Evolutionary conservation across 768 basidiomycete species (phyloP).

Genomic region (Lenzites betulinus): DNA sequence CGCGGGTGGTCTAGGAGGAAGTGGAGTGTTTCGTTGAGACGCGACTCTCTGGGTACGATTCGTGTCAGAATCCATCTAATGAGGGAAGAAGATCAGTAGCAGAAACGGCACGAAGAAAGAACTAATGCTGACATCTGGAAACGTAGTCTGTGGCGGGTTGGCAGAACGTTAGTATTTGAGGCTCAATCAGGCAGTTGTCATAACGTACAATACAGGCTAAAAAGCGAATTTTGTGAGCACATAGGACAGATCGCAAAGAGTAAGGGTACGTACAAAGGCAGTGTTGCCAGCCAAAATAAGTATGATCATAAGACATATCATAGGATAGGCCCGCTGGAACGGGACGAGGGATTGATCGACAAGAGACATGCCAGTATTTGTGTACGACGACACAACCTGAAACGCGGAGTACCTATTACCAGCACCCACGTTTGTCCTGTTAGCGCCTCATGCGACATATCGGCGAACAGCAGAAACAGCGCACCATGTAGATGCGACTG

Average conservation of each 20-base stretch:
- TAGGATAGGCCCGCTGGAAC: constrained; percentile 82
- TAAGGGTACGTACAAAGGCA: constrained; percentile 71
- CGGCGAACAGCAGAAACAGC: constrained; percentile 11
- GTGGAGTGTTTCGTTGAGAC: constrained; percentile 74
- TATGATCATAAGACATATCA: constrained; percentile 72
- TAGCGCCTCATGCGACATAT: too few species aligned
- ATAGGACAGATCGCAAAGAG: neutral
- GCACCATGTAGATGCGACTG: constrained; percentile 68
- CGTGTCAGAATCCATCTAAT: constrained; percentile 75
- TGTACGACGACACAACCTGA: constrained; percentile 84
- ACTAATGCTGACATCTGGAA: constrained; percentile 28
- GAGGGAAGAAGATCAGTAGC: neutral
- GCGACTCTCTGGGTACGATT: constrained; percentile 57
- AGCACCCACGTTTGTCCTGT: too few species aligned
- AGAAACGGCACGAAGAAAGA: neutral
- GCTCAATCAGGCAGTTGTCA: neutral
- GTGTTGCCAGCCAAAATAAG: constrained; percentile 93
- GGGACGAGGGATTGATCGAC: constrained; percentile 91
- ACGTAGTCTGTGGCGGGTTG: constrained; percentile 57
- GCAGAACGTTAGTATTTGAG: neutral
- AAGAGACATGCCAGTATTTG: constrained; percentile 86
- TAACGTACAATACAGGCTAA: constrained; percentile 86
- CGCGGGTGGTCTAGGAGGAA: constrained; percentile 96
- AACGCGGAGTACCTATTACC: constrained; percentile 75
- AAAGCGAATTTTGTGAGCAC: constrained; percentile 3